Base-by-base conservation (phyloP, 345 rosid genomes). In the Rubroshorea leprosula region DNA sequence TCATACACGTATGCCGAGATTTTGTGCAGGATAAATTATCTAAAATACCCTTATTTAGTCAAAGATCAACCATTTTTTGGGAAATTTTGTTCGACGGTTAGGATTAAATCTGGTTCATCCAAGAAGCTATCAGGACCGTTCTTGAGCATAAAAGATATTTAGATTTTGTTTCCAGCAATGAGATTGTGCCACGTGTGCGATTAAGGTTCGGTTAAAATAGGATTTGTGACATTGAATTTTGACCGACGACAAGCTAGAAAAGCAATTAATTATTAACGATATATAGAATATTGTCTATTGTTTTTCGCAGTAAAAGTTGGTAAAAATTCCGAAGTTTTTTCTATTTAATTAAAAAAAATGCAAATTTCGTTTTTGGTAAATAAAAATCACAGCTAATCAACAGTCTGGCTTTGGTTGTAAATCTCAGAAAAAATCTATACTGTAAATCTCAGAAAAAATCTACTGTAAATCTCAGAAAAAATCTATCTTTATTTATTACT, bases 341-440 rank as follows among this genome's bases (percentile, higher is more conserved):
- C 14, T 21, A 20, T 55, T 35, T 51, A 24, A 51, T 23, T 5
- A 16, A n/a, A n/a, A n/a, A n/a, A n/a, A n/a, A n/a, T n/a, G n/a
- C n/a, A n/a, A n/a, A n/a, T n/a, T n/a, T n/a, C n/a, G n/a, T n/a
- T n/a, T n/a, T n/a, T n/a, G n/a, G n/a, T n/a, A n/a, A n/a, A n/a
- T n/a, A n/a, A n/a, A n/a, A 25, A 27, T 53, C 10, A 27, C 57
- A 53, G 57, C 25, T 53, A 53, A 27, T 27, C 10, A 49, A 20
- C 20, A 9, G 8, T 17, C 27, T 35, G 41, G 41, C 7, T 35
- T 35, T 35, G n/a, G 12, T 13, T 35, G 12, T 35, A 35, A 3
- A 35, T 35, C 11, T 35, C 12, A 35, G 41, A 13, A 8, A 8
- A 35, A 35, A 35, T 35, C 41, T 13, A 13, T 6, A 35, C 41